Base-by-base conservation (phyloP, 2,329 filamentous ascomycete species). In the Penicillium sp. region DNA sequence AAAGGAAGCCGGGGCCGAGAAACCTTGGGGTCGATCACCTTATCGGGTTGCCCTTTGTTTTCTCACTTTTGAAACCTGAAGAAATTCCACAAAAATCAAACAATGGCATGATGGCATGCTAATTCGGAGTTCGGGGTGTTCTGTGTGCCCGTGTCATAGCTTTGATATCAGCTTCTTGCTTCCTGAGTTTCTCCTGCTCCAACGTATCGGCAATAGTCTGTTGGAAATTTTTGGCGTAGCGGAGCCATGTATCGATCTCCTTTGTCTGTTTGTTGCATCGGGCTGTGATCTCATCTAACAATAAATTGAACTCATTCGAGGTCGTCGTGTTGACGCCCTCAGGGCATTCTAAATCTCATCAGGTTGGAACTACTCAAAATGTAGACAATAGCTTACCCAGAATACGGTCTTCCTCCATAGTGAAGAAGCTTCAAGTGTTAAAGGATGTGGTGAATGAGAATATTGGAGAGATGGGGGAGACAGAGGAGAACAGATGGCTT, bases 161-260 rank as follows among this genome's bases (percentile, higher is more conserved):
- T 19, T 21, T 43, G n/a, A n/a, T 31, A 29, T 33, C 19, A 6
- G 27, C 38, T 6, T 6, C 6, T 29, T 31, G 19, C 33, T 16
- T 19, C 38, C 10, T 49, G 10, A n/a, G 21, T 9, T 34, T 39
- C 27, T 39, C 27, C 15, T 27, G n/a, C 52, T 49, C 29, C 52
- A 50, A 15, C 5, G 13, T 21, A 19, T 50, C 8, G 36, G 38
- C 29, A 29, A 50, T 55, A 11, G 21, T 16, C 21, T 27, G 16
- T 41, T 43, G 36, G 29, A 44, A 43, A n/a, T 21, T 4, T 3
- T 55, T 16, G 21, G 45, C 21, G 33, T 27, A 49, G 9, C 27
- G 11, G 10, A 50, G 38, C 52, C 52, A 55, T 36, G 23, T 55
- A 4, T 27, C 38, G 36, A 55, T 50, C 38, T 50, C 52, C 25